Evolutionary conservation across 371 early-diverging fungal species (phyloP).

Genomic region (Basidiobolus heterosporus): DNA sequence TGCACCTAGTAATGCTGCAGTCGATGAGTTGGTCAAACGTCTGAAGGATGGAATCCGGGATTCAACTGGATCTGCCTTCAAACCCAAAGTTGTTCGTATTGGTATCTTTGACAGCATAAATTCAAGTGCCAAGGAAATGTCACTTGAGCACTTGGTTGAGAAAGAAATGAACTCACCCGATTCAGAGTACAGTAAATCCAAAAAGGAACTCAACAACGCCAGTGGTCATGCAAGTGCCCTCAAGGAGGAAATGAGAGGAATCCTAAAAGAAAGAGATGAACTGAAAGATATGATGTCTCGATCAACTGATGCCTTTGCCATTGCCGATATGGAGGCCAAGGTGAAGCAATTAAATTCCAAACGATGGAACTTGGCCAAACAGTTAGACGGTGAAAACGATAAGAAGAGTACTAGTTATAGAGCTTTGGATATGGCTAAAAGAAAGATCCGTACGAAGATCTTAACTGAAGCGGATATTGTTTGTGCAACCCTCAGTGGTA

Average conservation of each 20-base stretch:
- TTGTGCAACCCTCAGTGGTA: conserved; percentile 68
- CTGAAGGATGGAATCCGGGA: conserved; percentile 48
- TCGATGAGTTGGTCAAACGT: conserved; percentile 88
- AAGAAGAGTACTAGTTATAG: conserved; percentile 21
- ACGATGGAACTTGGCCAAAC: conserved; percentile 8
- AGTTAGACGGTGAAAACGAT: conserved; percentile 22
- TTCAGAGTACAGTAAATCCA: conserved; percentile 5
- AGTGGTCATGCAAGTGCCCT: conserved; percentile 4
- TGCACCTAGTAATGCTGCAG: conserved; percentile 95
- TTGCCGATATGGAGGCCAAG: not conserved
- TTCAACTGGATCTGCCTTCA: conserved; percentile 14
- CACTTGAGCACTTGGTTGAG: conserved; percentile 42
- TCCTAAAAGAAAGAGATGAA: conserved; percentile 8
- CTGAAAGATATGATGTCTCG: not conserved
- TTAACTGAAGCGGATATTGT: conserved; percentile 52
- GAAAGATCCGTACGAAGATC: conserved; percentile 44
- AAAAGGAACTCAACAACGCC: conserved; percentile 10
- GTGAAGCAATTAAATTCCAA: not conserved
- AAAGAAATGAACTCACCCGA: conserved; percentile 20
- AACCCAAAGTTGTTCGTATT: conserved; percentile 66
- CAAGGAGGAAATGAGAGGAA: conserved; percentile 9
- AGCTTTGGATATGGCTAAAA: conserved; percentile 27
- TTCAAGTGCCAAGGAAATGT: conserved; percentile 46
- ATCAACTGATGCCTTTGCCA: too few relatives aligned
- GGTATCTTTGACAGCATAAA: conserved; percentile 63